Base-by-base conservation (phyloP, 2,329 filamentous ascomycete species). In the Ambrosiella beaveri region DNA sequence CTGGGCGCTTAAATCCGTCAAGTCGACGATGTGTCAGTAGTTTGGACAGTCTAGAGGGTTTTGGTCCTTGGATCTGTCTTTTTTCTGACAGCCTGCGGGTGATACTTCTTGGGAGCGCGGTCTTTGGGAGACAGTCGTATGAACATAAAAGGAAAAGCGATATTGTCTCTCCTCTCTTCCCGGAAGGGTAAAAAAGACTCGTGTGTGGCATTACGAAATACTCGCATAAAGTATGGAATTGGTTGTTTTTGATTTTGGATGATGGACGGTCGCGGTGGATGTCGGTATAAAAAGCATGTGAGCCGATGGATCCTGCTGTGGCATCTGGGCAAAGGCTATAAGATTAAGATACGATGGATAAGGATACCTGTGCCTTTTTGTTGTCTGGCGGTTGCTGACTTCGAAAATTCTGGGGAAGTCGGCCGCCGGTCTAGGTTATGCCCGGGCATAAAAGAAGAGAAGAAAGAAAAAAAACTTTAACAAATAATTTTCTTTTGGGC, bases 1-100 rank as follows among this genome's bases (percentile, higher is more conserved):
- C 72, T 82, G 64, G 78, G 77, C 66, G 73, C 74, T 69, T 73
- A 74, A 67, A 77, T 50, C 7, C 50, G 38, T 58, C 47, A 35
- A 19, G n/a, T 19, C 39, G 56, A 56, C 54, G 54, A 37, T 27
- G 27, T 27, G 27, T 27, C 27, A 5, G 27, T 27, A 27, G 27
- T 27, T 27, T 27, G 27, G 27, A 27, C 27, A 27, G 27, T 27
- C 27, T 27, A 27, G 27, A 27, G 27, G 27, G 27, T 5, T 27
- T 27, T 4, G 27, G 27, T 27, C 27, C 27, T 27, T 27, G 27
- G 27, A 27, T 27, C 2, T 5, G 3, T 27, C 27, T 27, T 27
- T 27, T 27, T 4, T 27, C 27, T 27, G 27, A 27, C 27, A 27
- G 27, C 27, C 27, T 4, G 27, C 27, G 27, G 27, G 27, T 27